phyloP scores from a whole-genome alignment of 2,329 filamentous ascomycete species.

The Trichoderma sp. region DNA sequence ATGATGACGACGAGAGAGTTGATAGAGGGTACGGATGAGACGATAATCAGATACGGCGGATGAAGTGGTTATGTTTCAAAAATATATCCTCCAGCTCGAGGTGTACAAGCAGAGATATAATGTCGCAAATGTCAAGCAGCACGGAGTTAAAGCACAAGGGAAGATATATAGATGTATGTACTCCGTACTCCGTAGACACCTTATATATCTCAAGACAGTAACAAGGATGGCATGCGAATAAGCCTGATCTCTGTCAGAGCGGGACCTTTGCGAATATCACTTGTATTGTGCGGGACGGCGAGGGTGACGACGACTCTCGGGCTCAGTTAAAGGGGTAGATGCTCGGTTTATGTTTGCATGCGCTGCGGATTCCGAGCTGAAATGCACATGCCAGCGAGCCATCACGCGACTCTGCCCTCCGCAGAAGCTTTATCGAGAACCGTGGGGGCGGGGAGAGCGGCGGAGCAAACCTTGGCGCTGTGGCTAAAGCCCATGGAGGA shows the following conservation, averaged over 20 bases:
- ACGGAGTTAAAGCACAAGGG: background rate
- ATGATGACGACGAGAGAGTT: slow-evolving; percentile 25
- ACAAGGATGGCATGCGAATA: background rate
- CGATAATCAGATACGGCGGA: background rate
- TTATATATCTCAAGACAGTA: background rate
- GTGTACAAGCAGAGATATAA: background rate
- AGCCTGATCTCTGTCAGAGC: background rate
- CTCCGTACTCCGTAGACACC: no score
- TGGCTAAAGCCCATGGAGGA: slow-evolving; percentile 5
- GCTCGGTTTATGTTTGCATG: background rate
- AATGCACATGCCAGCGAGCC: background rate
- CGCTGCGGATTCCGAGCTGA: background rate
- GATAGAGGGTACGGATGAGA: background rate
- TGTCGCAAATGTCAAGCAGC: background rate
- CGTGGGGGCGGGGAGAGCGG: slow-evolving; percentile 6
- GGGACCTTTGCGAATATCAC: background rate
- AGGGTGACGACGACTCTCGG: background rate
- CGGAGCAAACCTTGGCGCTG: slow-evolving; percentile 11
- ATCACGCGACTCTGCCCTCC: slow-evolving; percentile 11
- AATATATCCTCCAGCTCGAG: background rate
- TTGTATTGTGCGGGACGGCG: background rate
- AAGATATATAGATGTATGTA: background rate
- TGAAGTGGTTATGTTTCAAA: background rate
- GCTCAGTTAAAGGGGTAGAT: background rate
- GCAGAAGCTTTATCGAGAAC: background rate